phyloP scores from a whole-genome alignment of 345 rosid genomes.

The Syzygium aqueum region DNA sequence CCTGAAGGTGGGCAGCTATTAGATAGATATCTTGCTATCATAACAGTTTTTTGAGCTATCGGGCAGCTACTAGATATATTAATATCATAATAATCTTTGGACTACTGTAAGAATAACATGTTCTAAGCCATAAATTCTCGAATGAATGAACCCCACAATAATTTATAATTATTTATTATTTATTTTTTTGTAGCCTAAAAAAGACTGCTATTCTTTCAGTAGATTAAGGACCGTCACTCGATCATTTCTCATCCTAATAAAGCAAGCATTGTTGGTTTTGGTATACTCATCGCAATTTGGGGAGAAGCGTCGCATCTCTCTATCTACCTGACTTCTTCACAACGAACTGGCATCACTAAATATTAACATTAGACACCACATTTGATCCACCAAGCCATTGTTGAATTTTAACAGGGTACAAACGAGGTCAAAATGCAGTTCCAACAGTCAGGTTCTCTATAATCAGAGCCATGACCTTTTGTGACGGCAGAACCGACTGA shows the following conservation, averaged over 20 bases:
- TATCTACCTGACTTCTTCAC: background rate
- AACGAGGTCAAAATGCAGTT: background rate
- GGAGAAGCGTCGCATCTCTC: background rate
- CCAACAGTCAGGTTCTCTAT: background rate
- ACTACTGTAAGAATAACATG: too few species aligned
- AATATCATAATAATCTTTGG: too few species aligned
- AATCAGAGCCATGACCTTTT: background rate
- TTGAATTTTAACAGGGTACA: background rate
- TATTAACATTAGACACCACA: background rate
- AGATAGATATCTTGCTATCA: too few species aligned
- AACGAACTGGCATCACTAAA: background rate
- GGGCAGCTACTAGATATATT: background rate
- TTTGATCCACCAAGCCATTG: background rate
- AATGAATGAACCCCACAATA: rapidly evolving
- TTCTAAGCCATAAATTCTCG: background rate
- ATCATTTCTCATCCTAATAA: too few species aligned
- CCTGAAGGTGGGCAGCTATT: background rate
- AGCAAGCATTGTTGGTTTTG: background rate
- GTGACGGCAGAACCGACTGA: background rate
- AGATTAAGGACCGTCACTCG: too few species aligned
- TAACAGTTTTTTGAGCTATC: too few species aligned
- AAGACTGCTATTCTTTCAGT: background rate
- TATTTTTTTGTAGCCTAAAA: too few species aligned
- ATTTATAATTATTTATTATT: too few species aligned
- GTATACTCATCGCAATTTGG: background rate